Percentiles rank a stretch among this genome's conserved stretches.
phyloP scores from a whole-genome alignment of 2,329 filamentous ascomycete species.

The Arachnomyces sp. region DNA sequence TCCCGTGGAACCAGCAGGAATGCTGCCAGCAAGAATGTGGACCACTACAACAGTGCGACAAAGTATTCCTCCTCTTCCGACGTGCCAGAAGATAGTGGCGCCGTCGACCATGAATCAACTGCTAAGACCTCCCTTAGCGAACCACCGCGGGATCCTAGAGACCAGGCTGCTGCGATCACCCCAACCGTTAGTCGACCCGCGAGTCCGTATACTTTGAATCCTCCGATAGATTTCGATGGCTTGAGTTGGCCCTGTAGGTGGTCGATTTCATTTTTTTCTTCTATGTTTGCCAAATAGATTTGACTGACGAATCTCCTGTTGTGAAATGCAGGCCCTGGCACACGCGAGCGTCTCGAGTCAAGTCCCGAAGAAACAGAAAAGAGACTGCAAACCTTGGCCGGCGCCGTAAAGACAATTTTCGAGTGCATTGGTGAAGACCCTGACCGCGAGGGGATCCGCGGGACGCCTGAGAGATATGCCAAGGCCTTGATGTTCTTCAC shows the following conservation, averaged over 20 bases:
- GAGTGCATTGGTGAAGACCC: constrained; percentile 62
- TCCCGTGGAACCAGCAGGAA: not conserved
- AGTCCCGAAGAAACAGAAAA: constrained; percentile 52
- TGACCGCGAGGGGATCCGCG: constrained; percentile 55
- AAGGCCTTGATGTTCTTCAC: constrained; percentile 95
- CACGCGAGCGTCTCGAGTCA: constrained; percentile 47
- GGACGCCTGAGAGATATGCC: constrained; percentile 76
- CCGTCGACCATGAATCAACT: constrained; percentile 1
- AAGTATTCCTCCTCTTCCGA: too few relatives aligned
- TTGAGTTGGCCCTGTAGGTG: constrained; percentile 46
- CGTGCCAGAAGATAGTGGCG: too few relatives aligned
- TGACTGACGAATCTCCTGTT: constrained; percentile 10
- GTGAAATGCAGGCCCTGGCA: constrained; percentile 34
- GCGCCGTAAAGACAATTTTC: constrained; percentile 56
- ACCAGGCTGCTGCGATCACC: constrained; percentile 44
- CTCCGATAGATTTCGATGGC: constrained; percentile 46
- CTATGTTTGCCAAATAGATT: not conserved
- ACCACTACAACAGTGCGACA: constrained; percentile 3
- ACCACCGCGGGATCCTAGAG: constrained; percentile 46
- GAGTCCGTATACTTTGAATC: constrained; percentile 43
- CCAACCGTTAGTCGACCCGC: constrained; percentile 44
- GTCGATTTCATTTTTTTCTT: not conserved
- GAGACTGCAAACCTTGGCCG: constrained; percentile 53
- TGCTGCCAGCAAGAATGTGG: not conserved
- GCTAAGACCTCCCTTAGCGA: constrained; percentile 32